phyloP scores from a whole-genome alignment of 441 rosid genomes.

The Gossypium trilobum region DNA sequence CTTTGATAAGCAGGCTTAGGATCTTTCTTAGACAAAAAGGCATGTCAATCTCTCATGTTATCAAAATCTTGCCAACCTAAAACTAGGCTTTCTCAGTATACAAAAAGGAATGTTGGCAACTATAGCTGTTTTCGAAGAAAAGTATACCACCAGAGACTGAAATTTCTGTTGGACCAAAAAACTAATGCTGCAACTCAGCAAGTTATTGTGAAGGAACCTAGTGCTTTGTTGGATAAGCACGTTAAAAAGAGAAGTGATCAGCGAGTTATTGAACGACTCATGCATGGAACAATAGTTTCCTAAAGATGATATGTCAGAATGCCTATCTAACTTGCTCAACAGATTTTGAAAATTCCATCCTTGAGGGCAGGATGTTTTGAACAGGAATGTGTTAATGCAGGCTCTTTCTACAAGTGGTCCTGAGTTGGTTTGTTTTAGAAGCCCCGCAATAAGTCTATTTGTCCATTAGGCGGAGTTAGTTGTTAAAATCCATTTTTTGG shows the following conservation, averaged over 20 bases:
- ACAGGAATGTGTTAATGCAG: neutral
- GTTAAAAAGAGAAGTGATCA: neutral
- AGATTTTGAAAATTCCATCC: neutral
- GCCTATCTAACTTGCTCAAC: neutral
- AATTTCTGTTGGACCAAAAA: neutral
- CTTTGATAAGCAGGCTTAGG: neutral
- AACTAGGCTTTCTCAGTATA: neutral
- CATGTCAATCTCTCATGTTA: neutral
- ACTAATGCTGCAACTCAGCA: neutral
- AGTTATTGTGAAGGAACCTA: neutral
- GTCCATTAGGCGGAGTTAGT: neutral
- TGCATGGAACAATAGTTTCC: neutral
- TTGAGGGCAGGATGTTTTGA: neutral
- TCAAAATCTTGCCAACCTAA: neutral
- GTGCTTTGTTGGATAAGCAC: neutral
- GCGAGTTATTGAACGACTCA: neutral
- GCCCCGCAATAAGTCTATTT: neutral
- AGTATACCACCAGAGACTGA: neutral
- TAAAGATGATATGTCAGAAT: neutral
- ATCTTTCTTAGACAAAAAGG: neutral
- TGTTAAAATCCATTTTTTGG: neutral
- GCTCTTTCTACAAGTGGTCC: neutral
- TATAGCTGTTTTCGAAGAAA: neutral
- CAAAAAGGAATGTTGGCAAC: neutral
- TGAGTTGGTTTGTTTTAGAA: neutral